phyloP scores from a whole-genome alignment of 1,284 basidiomycete species.

The Ceraceosorus guamensis region DNA sequence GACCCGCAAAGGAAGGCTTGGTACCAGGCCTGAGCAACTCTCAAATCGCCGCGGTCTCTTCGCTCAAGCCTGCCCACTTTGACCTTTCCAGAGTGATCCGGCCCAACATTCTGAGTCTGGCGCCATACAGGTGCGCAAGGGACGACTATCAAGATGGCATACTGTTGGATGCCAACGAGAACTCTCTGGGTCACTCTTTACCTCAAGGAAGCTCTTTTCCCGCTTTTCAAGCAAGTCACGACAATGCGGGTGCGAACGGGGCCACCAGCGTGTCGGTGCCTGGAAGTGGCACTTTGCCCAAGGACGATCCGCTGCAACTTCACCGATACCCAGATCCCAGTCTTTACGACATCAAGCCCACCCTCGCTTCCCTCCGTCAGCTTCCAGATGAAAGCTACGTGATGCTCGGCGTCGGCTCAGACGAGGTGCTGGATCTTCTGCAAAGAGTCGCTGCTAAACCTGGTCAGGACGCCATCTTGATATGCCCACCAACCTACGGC shows the following conservation, averaged over 20 bases:
- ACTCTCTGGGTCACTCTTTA: conserved; percentile 83
- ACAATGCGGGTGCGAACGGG: conserved; percentile 9
- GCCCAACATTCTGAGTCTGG: conserved; percentile 82
- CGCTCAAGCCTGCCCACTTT: conserved; percentile 48
- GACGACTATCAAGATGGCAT: conserved; percentile 92
- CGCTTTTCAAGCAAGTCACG: conserved; percentile 12
- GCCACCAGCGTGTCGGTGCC: neutral
- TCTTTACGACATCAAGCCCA: conserved; percentile 69
- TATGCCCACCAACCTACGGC: conserved; percentile 84
- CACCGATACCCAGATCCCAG: conserved; percentile 83
- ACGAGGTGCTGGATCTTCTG: conserved; percentile 92
- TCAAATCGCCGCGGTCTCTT: conserved; percentile 3
- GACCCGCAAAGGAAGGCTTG: neutral
- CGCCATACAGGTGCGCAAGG: conserved; percentile 89
- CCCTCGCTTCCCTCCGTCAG: conserved; percentile 60
- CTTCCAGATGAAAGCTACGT: conserved; percentile 55
- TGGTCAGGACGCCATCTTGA: conserved; percentile 62
- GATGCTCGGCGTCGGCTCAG: conserved; percentile 91
- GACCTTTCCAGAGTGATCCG: conserved; percentile 58
- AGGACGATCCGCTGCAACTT: conserved; percentile 53
- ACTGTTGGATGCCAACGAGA: conserved; percentile 97
- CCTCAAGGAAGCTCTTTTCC: conserved; percentile 43
- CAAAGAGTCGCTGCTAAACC: conserved; percentile 83
- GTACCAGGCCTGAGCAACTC: conserved; percentile 2
- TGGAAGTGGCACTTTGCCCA: neutral